Evolutionary conservation across 1,284 basidiomycete genomes (phyloP).

Genomic region (Ganoderma lucidum): DNA sequence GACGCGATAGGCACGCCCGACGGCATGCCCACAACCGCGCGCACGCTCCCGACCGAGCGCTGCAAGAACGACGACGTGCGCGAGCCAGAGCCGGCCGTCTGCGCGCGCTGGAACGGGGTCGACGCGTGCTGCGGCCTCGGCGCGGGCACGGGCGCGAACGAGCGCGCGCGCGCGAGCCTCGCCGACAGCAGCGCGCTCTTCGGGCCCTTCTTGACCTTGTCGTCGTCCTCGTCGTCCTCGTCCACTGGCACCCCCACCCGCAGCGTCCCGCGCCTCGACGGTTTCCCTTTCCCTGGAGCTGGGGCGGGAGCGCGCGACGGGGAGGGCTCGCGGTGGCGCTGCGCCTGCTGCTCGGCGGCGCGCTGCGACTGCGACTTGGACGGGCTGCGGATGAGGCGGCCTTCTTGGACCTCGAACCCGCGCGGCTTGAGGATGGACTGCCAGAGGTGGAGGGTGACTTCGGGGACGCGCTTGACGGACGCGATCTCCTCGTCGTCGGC

Average conservation of each 20-base stretch:
- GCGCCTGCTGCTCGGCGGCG: conserved; percentile 14
- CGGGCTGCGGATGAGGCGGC: conserved; percentile 63
- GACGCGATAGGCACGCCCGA: conserved; percentile 27
- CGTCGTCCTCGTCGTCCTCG: conserved; percentile 20
- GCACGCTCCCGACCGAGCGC: conserved; percentile 23
- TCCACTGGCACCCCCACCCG: conserved; percentile 16
- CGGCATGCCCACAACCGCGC: conserved; percentile 19
- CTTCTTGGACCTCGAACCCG: conserved; percentile 65
- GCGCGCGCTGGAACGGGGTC: conserved; percentile 55
- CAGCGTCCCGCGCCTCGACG: conserved; percentile 17
- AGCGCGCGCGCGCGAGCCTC: conserved; percentile 62
- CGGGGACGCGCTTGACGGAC: conserved; percentile 60
- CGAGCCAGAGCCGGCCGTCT: conserved; percentile 22
- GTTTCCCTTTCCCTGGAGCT: background rate
- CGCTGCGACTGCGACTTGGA: conserved; percentile 54
- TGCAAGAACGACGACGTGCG: conserved; percentile 31
- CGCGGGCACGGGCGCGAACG: conserved; percentile 53
- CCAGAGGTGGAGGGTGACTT: conserved; percentile 72
- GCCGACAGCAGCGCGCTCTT: conserved; percentile 59
- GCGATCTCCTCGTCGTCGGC: conserved; percentile 56
- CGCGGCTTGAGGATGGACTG: conserved; percentile 66
- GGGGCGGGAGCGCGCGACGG: conserved; percentile 16
- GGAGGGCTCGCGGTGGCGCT: conserved; percentile 23
- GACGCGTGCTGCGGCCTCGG: conserved; percentile 31
- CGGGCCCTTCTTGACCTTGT: conserved; percentile 19